These are phyloP conservation scores for Botrytis fabae DNA, from an alignment of 2,329 filamentous ascomycete species.

Conservation along the genomic window DNA sequence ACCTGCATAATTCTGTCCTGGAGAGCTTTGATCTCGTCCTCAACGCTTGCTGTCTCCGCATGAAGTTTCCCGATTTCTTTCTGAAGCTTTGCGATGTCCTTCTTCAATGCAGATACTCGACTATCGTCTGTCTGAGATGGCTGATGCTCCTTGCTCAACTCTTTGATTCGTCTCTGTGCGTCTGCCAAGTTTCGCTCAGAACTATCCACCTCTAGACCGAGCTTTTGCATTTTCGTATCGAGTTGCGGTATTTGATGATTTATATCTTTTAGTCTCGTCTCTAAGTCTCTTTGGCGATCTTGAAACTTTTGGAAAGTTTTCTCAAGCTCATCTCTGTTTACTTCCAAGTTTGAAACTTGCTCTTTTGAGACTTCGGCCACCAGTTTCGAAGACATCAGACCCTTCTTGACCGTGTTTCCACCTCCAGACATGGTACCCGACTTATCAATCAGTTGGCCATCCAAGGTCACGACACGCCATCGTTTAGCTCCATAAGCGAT, in stretches of 20 bases:
- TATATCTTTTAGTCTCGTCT: conserved; percentile 69
- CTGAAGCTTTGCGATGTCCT: conserved; percentile 73
- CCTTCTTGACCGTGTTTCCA: conserved; percentile 84
- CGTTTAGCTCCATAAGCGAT: conserved; percentile 92
- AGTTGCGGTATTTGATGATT: conserved; percentile 78
- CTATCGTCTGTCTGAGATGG: conserved; percentile 78
- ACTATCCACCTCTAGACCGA: conserved; percentile 84
- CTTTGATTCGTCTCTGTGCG: conserved; percentile 79
- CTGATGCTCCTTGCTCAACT: conserved; percentile 78
- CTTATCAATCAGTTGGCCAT: conserved; percentile 94
- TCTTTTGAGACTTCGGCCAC: conserved; percentile 85
- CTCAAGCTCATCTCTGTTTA: conserved; percentile 82
- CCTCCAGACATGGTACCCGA: conserved; percentile 99
- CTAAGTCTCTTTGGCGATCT: conserved; percentile 77
- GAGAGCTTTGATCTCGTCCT: conserved; percentile 87
- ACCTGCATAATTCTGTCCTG: conserved; percentile 99
- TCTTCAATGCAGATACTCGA: conserved; percentile 70
- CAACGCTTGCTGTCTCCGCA: conserved; percentile 82
- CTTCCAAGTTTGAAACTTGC: conserved; percentile 82
- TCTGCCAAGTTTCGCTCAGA: conserved; percentile 81
- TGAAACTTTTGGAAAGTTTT: conserved; percentile 81
- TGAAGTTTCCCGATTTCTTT: conserved; percentile 78
- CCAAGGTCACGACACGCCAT: conserved; percentile 95
- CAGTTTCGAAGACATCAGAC: conserved; percentile 95
- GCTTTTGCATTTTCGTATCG: conserved; percentile 89